Conservation (phyloP, 1,139 yeast genomes). For the Kurtzmaniella quercitrusa region DNA sequence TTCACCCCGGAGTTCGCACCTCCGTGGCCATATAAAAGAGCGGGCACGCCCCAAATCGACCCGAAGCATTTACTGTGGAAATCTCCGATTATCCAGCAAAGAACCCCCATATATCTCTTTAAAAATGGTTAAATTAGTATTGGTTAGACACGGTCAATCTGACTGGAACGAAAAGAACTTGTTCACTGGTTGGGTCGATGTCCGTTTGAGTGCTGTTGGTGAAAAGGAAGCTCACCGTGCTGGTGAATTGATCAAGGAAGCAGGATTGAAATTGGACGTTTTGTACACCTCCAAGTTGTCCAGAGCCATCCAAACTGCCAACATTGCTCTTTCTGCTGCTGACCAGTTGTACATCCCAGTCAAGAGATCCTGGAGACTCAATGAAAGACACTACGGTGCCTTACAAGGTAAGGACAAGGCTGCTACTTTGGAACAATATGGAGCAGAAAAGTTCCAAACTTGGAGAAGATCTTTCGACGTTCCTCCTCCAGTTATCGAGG, state of each 20-base stretch:
- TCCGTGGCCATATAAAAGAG: conserved; percentile 5
- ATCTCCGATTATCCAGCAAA: neutral
- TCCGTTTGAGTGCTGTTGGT: conserved; percentile 79
- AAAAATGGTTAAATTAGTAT: conserved; percentile 62
- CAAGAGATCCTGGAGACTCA: conserved; percentile 94
- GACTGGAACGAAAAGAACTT: conserved; percentile 98
- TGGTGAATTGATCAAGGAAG: conserved; percentile 87
- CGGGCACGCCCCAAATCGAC: neutral
- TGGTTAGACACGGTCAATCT: conserved; percentile 98
- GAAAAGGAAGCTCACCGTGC: conserved; percentile 89
- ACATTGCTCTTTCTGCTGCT: conserved; percentile 86
- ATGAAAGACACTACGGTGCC: conserved; percentile 99
- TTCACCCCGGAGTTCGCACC: conserved; percentile 7
- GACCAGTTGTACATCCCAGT: conserved; percentile 92
- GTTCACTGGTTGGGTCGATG: conserved; percentile 99
- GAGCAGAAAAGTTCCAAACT: conserved; percentile 89
- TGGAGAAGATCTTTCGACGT: conserved; percentile 98
- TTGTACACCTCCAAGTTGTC: conserved; percentile 88
- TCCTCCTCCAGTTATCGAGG: conserved; percentile 90
- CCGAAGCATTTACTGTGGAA: too few relatives aligned
- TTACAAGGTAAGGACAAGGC: conserved; percentile 99
- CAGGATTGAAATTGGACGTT: conserved; percentile 80
- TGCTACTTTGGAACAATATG: conserved; percentile 81
- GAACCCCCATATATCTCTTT: too few relatives aligned
- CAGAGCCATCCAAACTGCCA: conserved; percentile 97